These are phyloP conservation scores for Monosporascus sp. DNA, from an alignment of 2,329 filamentous ascomycete genomes.

Conservation along the genomic window DNA sequence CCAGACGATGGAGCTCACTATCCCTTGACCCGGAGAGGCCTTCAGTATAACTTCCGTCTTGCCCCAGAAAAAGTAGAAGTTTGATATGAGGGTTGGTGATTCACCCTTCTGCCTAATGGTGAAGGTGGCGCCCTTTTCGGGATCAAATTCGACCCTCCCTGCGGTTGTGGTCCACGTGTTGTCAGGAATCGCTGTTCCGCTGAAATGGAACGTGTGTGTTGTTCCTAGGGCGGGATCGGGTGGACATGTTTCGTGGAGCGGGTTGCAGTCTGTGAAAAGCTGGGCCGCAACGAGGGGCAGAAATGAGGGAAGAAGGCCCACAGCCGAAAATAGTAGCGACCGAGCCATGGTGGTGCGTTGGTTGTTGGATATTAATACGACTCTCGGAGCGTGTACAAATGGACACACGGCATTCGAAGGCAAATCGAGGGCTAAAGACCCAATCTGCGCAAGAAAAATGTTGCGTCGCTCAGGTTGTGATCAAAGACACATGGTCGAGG, in stretches of 20 bases:
- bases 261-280: constrained; percentile 73
- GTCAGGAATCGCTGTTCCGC: constrained; percentile 46
- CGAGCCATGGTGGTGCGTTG: constrained; percentile 8
- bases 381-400: background rate
- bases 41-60: constrained; percentile 73
- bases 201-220: constrained; percentile 59
- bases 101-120: constrained; percentile 65
- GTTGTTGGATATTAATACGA: background rate
- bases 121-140: constrained; percentile 63
- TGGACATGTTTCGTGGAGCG: constrained; percentile 65
- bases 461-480: too few relatives aligned
- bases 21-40: constrained; percentile 66
- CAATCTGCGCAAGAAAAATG: too few relatives aligned
- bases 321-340: constrained; percentile 22
- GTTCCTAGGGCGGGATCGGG: constrained; percentile 66
- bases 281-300: constrained; percentile 57
- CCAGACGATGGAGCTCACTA: constrained; percentile 78
- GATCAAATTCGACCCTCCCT: constrained; percentile 57
- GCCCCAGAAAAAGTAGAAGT: constrained; percentile 84
- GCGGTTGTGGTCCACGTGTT: constrained; percentile 64
- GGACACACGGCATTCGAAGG: background rate
- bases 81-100: constrained; percentile 71
- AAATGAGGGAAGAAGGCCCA: constrained; percentile 34
- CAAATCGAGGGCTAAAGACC: background rate
- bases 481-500: too few relatives aligned